These are phyloP conservation scores for Coemansia sp. DNA, from an alignment of 192 early-diverging fungal genomes.

Conservation along the genomic window DNA sequence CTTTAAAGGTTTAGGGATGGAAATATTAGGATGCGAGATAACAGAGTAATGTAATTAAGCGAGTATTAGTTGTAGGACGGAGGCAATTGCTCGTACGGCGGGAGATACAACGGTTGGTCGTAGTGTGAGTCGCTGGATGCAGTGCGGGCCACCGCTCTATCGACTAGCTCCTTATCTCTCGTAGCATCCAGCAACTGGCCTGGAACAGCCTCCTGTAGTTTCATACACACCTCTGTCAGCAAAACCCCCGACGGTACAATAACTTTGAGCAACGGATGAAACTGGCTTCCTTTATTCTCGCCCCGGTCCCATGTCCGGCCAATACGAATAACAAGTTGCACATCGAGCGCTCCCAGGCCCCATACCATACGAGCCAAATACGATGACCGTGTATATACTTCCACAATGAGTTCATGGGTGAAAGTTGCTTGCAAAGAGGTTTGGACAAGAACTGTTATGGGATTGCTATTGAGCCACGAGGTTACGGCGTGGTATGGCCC, in stretches of 20 bases:
- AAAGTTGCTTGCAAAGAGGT: conserved; percentile 30
- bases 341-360: conserved; percentile 18
- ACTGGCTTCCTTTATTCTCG: conserved; percentile 9
- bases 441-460: conserved; percentile 17
- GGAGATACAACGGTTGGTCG: no score
- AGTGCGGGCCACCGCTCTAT: conserved; percentile 17
- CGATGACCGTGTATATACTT: conserved; percentile 38
- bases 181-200: conserved; percentile 24
- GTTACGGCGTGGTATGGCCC: conserved; percentile 31
- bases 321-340: conserved; percentile 46
- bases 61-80: no score
- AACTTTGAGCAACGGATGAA: conserved; percentile 42
- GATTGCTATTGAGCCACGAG: conserved; percentile 29
- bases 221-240: conserved; percentile 21
- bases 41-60: no score
- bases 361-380: conserved; percentile 16
- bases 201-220: conserved; percentile 15
- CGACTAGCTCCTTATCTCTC: conserved; percentile 15
- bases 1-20: no score
- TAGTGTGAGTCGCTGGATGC: no score
- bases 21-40: no score
- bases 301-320: conserved; percentile 37
- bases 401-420: conserved; percentile 39
- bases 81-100: no score
- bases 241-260: conserved; percentile 42